Evolutionary conservation across 2,329 filamentous ascomycete genomes (phyloP).

Genomic region (Raffaelea albimanens): DNA sequence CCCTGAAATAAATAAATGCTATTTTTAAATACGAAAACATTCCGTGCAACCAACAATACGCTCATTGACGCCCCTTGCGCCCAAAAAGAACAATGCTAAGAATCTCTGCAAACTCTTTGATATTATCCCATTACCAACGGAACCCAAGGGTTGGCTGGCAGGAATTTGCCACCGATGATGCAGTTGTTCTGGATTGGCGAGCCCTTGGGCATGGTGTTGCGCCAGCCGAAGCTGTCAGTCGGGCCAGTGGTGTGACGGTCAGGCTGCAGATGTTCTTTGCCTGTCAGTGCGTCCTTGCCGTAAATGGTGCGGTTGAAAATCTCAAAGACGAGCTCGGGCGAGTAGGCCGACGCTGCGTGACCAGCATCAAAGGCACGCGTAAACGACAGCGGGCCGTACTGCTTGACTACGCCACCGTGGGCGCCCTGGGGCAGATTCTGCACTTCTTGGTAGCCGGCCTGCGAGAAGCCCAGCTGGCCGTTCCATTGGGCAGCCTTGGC

Average conservation of each 20-base stretch:
- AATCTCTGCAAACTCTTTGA: too few species aligned
- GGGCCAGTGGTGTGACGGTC: constrained; percentile 2
- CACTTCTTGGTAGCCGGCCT: constrained; percentile 56
- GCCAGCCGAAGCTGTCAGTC: too few species aligned
- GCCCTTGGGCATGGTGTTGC: too few species aligned
- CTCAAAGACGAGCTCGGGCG: constrained; percentile 33
- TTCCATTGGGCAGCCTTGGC: constrained; percentile 44
- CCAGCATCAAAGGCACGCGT: constrained; percentile 46
- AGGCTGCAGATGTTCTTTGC: constrained; percentile 18
- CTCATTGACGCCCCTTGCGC: too few species aligned
- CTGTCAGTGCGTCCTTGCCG: constrained; percentile 35
- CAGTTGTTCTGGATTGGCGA: too few species aligned
- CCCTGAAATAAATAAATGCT: too few species aligned
- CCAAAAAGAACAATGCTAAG: too few species aligned
- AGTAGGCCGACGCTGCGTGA: constrained; percentile 38
- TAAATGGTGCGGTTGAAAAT: constrained; percentile 41
- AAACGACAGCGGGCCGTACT: constrained; percentile 56
- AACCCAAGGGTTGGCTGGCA: too few species aligned
- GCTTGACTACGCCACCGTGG: constrained; percentile 50
- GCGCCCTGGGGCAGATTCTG: constrained; percentile 47
- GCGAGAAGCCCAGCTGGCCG: constrained; percentile 41
- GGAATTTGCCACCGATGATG: too few species aligned
- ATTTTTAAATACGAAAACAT: too few species aligned
- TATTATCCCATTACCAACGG: too few species aligned
- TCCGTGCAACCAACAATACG: too few species aligned